These are phyloP conservation scores for Tricholoma hemisulphureum DNA, from an alignment of 768 basidiomycete species.

Conservation along the genomic window DNA sequence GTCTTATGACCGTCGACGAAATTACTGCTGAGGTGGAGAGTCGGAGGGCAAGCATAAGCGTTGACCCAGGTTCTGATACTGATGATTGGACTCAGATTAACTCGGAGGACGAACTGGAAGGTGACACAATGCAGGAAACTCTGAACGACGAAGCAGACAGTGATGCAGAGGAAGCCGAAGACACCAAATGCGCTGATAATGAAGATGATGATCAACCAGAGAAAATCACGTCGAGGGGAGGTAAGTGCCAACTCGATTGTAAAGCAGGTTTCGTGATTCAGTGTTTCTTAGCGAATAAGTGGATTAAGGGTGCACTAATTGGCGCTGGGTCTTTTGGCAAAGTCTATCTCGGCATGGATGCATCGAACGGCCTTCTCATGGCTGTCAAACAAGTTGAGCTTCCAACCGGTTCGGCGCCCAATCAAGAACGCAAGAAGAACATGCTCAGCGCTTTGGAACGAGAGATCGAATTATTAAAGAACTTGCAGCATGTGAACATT, in stretches of 20 bases:
- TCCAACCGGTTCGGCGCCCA: conserved; percentile 76
- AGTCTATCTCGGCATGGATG: conserved; percentile 95
- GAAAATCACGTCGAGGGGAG: conserved; percentile 51
- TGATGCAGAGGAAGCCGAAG: conserved; percentile 47
- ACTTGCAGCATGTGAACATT: conserved; percentile 92
- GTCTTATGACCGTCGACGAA: conserved; percentile 93
- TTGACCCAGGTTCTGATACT: conserved; percentile 42
- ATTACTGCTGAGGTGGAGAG: conserved; percentile 95
- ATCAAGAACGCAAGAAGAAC: conserved; percentile 89
- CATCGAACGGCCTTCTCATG: conserved; percentile 86
- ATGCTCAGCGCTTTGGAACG: conserved; percentile 91
- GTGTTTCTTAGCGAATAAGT: conserved; percentile 68
- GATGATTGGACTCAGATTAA: conserved; percentile 80
- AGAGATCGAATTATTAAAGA: conserved; percentile 92
- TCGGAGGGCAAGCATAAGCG: conserved; percentile 50
- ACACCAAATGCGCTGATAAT: conserved; percentile 44
- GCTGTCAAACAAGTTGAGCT: conserved; percentile 97
- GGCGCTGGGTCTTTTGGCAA: conserved; percentile 94
- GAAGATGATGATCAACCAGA: conserved; percentile 44
- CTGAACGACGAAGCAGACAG: conserved; percentile 50
- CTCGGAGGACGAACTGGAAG: conserved; percentile 41
- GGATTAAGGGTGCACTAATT: conserved; percentile 96
- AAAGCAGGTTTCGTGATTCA: not conserved
- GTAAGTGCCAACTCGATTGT: conserved; percentile 29
- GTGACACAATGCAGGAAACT: conserved; percentile 38